These are phyloP conservation scores for Cordia subcordata DNA, from an alignment of 257 asterid genomes.

Conservation along the genomic window DNA sequence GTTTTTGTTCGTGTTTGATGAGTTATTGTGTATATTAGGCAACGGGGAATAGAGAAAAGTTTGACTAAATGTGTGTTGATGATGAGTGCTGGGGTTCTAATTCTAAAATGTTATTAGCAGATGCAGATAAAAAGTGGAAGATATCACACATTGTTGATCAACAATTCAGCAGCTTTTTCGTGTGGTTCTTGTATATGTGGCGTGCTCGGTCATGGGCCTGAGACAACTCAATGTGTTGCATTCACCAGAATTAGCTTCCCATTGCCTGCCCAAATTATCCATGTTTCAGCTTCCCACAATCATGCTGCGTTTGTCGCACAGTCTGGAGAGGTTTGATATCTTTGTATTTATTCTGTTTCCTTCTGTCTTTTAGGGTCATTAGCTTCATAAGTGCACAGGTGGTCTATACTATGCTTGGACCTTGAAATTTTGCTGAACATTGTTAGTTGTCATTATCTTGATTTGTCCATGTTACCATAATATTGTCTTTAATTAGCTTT, in stretches of 20 bases:
- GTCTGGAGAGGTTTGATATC: slow-evolving; percentile 64
- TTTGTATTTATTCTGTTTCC: slow-evolving; percentile 1
- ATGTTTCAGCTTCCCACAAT: slow-evolving; percentile 80
- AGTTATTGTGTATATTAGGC: no score
- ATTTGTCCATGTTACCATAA: no score
- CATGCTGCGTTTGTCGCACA: slow-evolving; percentile 77
- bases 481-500: no score
- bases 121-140: slow-evolving; percentile 87
- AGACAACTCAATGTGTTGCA: slow-evolving; percentile 65
- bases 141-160: slow-evolving; percentile 76
- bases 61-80: background rate
- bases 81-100: slow-evolving; percentile 17
- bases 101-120: slow-evolving; percentile 35
- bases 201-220: slow-evolving; percentile 89
- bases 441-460: no score
- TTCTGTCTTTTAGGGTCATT: background rate
- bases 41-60: background rate
- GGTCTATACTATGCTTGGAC: no score
- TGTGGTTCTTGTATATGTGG: slow-evolving; percentile 90
- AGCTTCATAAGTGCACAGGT: background rate
- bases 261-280: slow-evolving; percentile 45
- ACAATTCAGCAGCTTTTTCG: slow-evolving; percentile 55
- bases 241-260: slow-evolving; percentile 68
- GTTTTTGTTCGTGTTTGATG: no score
- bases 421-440: no score